Evolutionary conservation across 192 early-diverging fungal species (phyloP).

Genomic region (Backusella macrospora): DNA sequence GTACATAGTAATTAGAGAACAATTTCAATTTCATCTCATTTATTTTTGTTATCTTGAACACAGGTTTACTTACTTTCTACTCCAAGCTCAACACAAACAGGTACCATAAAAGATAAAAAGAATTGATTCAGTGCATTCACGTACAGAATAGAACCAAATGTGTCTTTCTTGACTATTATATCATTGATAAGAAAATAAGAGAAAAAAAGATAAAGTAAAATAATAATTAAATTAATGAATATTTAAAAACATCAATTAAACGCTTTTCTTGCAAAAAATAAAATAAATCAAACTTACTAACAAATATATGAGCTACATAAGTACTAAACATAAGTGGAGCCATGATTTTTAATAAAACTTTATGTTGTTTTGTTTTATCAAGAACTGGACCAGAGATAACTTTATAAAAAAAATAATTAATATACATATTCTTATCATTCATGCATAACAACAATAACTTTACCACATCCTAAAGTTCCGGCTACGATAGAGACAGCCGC

Average conservation of each 20-base stretch:
- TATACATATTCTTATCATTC: background rate
- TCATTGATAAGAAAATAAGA: background rate
- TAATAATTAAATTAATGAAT: background rate
- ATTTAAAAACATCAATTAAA: no score
- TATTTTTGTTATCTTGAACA: background rate
- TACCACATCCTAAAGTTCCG: slow-evolving; percentile 42
- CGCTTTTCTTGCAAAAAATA: no score
- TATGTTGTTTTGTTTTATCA: slow-evolving; percentile 40
- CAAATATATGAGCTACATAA: slow-evolving; percentile 30
- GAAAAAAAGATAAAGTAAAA: background rate
- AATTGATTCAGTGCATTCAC: slow-evolving; percentile 35
- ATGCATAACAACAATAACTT: background rate
- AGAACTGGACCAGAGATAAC: slow-evolving; percentile 36
- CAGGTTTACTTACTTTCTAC: slow-evolving; percentile 28
- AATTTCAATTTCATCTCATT: background rate
- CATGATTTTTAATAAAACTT: slow-evolving; percentile 29
- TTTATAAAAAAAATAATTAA: background rate
- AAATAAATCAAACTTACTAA: slow-evolving; percentile 17
- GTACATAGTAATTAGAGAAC: background rate
- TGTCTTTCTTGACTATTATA: slow-evolving; percentile 30
- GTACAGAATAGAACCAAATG: slow-evolving; percentile 32
- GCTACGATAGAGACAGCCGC: slow-evolving; percentile 34
- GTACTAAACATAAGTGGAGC: slow-evolving; percentile 33
- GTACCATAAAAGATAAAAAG: slow-evolving; percentile 36
- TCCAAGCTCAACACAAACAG: slow-evolving; percentile 32